Conservation (phyloP, 352 stramenopile genomes). For the Nothophytophthora sp. region DNA sequence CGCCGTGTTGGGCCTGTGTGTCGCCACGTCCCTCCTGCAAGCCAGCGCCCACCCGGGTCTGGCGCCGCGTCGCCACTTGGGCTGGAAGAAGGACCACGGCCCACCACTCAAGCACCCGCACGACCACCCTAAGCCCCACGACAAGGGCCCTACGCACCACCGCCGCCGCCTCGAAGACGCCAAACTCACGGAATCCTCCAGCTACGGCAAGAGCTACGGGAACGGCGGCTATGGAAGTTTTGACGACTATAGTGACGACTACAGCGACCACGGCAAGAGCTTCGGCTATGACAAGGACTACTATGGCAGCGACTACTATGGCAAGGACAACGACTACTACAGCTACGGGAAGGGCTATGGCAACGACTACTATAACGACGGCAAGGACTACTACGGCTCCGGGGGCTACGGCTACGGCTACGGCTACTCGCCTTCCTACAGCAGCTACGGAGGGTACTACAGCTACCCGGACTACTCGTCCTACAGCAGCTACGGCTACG, state of each 20-base stretch:
- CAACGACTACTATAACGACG: neutral
- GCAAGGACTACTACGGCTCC: neutral
- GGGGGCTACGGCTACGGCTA: neutral
- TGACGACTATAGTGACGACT: neutral
- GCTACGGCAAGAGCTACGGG: neutral
- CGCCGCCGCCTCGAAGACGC: constrained; percentile 17
- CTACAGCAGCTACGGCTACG: neutral
- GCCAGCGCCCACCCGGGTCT: neutral
- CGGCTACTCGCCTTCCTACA: neutral
- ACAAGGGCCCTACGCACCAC: constrained; percentile 19
- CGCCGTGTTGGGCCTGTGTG: constrained; percentile 10
- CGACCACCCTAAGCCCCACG: constrained; percentile 3
- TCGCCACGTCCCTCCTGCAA: constrained; percentile 12
- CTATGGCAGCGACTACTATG: neutral
- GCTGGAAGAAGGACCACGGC: constrained; percentile 18
- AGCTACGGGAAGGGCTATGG: too few relatives aligned
- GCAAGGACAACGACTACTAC: neutral
- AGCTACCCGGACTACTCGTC: neutral
- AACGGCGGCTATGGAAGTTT: constrained; percentile 7
- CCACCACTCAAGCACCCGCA: neutral
- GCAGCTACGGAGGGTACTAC: neutral
- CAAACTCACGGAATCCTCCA: constrained; percentile 16
- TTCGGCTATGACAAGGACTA: neutral
- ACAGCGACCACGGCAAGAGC: neutral
- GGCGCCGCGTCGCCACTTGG: constrained; percentile 10